Conservation (phyloP, 2,329 filamentous ascomycete species). For the Xylaria sp. region DNA sequence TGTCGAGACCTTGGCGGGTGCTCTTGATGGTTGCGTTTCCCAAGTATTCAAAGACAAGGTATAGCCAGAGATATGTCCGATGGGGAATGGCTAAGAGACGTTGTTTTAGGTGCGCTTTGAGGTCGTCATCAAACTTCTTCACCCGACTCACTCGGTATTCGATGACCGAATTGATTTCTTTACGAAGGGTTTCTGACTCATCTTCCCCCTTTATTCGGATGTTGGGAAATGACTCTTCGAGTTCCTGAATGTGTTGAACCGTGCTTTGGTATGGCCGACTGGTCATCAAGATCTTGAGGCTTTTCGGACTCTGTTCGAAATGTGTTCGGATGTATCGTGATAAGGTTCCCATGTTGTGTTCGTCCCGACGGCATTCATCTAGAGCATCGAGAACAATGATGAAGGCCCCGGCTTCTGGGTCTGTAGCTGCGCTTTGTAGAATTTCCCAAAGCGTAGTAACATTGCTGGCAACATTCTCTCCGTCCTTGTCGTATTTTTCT, state of each 20-base stretch:
- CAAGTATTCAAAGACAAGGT: slow-evolving; percentile 10
- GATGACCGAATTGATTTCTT: slow-evolving; percentile 14
- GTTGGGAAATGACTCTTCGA: background rate
- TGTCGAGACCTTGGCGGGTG: background rate
- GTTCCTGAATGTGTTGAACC: slow-evolving; percentile 8
- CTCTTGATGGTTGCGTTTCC: slow-evolving; percentile 1
- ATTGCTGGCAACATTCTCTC: background rate
- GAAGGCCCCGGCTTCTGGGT: background rate
- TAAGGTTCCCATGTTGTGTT: slow-evolving; percentile 5
- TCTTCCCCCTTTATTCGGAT: slow-evolving; percentile 15
- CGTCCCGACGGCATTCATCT: slow-evolving; percentile 14
- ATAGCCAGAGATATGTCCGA: slow-evolving; percentile 18
- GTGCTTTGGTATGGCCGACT: slow-evolving; percentile 14
- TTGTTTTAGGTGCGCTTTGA: slow-evolving; percentile 1
- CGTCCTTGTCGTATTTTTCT: background rate
- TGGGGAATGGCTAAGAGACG: background rate
- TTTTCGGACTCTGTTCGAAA: slow-evolving; percentile 7
- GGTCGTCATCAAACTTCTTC: background rate
- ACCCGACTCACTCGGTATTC: background rate
- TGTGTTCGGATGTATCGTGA: slow-evolving; percentile 3
- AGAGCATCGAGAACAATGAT: slow-evolving; percentile 18
- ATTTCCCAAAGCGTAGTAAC: slow-evolving; percentile 6
- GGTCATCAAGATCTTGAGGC: slow-evolving; percentile 15
- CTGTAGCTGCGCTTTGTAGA: background rate
- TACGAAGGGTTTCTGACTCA: slow-evolving; percentile 2